These are phyloP conservation scores for Corymbia calophylla DNA, from an alignment of 441 rosid species.

Conservation along the genomic window DNA sequence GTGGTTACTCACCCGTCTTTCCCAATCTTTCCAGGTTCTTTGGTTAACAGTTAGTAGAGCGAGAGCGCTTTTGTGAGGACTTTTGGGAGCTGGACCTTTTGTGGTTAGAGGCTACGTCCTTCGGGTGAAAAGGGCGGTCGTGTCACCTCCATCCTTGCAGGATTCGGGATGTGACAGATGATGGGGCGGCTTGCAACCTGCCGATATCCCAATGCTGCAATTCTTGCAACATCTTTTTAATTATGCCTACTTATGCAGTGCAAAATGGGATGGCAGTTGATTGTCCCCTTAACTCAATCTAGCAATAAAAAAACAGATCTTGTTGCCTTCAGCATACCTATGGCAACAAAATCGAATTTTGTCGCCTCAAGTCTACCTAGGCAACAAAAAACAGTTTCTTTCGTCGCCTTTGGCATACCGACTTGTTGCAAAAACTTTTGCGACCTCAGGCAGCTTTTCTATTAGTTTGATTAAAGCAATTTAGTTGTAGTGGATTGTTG, in stretches of 20 bases:
- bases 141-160: too few species aligned
- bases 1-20: too few species aligned
- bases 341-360: background rate
- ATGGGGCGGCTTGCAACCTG: background rate
- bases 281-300: background rate
- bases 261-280: background rate
- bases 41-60: too few species aligned
- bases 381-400: background rate
- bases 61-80: too few species aligned
- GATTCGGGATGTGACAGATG: too few species aligned
- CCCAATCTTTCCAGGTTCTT: too few species aligned
- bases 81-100: too few species aligned
- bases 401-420: background rate
- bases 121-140: too few species aligned
- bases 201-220: background rate
- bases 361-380: background rate
- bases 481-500: fast-evolving
- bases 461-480: background rate
- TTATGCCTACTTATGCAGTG: background rate
- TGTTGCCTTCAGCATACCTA: background rate
- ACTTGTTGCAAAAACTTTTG: background rate
- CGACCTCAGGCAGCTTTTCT: background rate
- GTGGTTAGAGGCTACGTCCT: too few species aligned
- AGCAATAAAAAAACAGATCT: fast-evolving
- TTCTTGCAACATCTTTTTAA: background rate